Conservation (phyloP, 257 asterid species). For the Vinca minor region DNA sequence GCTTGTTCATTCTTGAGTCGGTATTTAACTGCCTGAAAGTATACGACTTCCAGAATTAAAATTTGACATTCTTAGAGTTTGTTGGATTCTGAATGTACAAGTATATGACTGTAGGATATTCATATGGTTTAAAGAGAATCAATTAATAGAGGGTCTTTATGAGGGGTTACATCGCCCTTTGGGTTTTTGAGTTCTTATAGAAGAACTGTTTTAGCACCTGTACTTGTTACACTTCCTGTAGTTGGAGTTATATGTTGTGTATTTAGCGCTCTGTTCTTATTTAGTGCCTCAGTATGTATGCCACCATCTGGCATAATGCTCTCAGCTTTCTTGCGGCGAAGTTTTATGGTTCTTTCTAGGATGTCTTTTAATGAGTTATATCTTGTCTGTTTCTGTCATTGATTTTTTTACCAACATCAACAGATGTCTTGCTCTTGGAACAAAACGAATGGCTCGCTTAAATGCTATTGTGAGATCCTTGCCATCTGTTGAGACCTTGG, state of each 20-base stretch:
- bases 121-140: not conserved
- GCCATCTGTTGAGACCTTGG: conserved; percentile 98
- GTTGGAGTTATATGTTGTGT: not conserved
- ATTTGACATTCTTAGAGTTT: not conserved
- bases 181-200: not conserved
- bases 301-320: not conserved
- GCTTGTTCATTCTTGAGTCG: too few species aligned
- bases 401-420: conserved; percentile 6
- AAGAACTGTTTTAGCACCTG: not conserved
- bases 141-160: not conserved
- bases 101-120: not conserved
- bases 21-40: too few species aligned
- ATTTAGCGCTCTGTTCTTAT: not conserved
- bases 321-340: not conserved
- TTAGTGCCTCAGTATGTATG: not conserved
- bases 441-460: conserved; percentile 97
- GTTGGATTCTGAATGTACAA: not conserved
- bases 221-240: not conserved
- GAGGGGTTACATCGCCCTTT: not conserved
- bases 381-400: not conserved
- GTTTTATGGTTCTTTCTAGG: not conserved
- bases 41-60: not conserved
- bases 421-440: conserved; percentile 99
- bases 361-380: not conserved
- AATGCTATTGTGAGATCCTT: conserved; percentile 97